These are phyloP conservation scores for Dendrobium chrysotoxum DNA, from an alignment of 106 monocot species.

Conservation along the genomic window DNA sequence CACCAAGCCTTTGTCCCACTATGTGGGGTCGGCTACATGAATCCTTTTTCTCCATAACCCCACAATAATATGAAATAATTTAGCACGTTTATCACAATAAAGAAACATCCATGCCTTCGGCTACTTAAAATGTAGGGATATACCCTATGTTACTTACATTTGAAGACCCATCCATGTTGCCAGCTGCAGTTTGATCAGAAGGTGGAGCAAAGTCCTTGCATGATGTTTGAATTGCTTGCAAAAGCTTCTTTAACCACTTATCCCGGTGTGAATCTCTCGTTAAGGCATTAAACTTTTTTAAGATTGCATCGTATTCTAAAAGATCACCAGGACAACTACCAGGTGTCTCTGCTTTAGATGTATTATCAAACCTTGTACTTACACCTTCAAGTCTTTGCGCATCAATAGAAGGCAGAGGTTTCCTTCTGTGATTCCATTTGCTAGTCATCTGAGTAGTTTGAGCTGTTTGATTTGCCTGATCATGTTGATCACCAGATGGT, in stretches of 20 bases:
- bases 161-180: slow-evolving; percentile 12
- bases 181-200: slow-evolving; percentile 8
- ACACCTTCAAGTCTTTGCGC: slow-evolving; percentile 37
- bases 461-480: neutral
- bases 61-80: neutral
- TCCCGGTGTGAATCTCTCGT: slow-evolving; percentile 69
- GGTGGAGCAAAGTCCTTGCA: slow-evolving; percentile 25
- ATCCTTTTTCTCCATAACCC: too few species aligned
- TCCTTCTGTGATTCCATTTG: slow-evolving; percentile 52
- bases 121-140: neutral
- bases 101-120: neutral
- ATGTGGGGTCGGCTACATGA: too few species aligned
- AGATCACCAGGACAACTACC: slow-evolving; percentile 47
- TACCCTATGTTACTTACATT: slow-evolving; percentile 32
- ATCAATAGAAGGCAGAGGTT: slow-evolving; percentile 46
- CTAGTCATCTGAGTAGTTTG: slow-evolving; percentile 20
- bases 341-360: slow-evolving; percentile 55
- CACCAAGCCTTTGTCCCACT: too few species aligned
- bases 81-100: neutral
- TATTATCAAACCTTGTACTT: slow-evolving; percentile 24
- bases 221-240: slow-evolving; percentile 53
- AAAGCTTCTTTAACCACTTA: slow-evolving; percentile 81
- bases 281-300: slow-evolving; percentile 61
- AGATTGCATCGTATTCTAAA: slow-evolving; percentile 47
- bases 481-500: slow-evolving; percentile 16